Conservation (phyloP, 2,329 filamentous ascomycete species). For the Colletotrichum falcatum region DNA sequence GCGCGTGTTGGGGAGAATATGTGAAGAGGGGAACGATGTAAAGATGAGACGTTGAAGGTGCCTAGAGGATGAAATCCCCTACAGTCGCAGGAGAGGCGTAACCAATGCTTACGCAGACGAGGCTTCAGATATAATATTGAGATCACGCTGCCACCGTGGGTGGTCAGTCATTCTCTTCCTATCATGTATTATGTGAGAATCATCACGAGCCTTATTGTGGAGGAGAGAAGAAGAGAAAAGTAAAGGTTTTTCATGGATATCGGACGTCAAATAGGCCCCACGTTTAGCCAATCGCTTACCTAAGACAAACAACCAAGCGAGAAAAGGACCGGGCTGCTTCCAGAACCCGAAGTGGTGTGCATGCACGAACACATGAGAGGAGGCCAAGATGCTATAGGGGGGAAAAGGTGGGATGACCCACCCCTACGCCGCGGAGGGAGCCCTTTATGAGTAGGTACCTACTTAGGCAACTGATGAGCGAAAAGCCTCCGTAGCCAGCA, state of each 20-base stretch:
- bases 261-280: conserved; percentile 38
- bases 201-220: conserved; percentile 68
- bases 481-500: conserved; percentile 6
- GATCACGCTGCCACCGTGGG: conserved; percentile 66
- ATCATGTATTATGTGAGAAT: conserved; percentile 69
- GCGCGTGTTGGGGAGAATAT: neutral
- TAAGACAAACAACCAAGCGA: conserved; percentile 14
- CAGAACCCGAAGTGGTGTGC: conserved; percentile 32
- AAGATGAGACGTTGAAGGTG: conserved; percentile 36
- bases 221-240: conserved; percentile 47
- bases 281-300: conserved; percentile 20
- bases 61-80: conserved; percentile 12
- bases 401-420: conserved; percentile 21
- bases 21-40: conserved; percentile 24
- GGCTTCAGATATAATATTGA: conserved; percentile 73
- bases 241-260: conserved; percentile 42
- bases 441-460: neutral
- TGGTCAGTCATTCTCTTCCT: conserved; percentile 76
- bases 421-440: neutral
- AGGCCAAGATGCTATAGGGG: too few relatives aligned
- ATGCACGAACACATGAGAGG: neutral
- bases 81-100: conserved; percentile 2
- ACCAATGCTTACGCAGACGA: conserved; percentile 32
- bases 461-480: conserved; percentile 11
- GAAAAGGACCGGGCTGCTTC: conserved; percentile 11